These are phyloP conservation scores for Lolium multiflorum DNA, from an alignment of 176 grass and related monocot species.

Conservation along the genomic window DNA sequence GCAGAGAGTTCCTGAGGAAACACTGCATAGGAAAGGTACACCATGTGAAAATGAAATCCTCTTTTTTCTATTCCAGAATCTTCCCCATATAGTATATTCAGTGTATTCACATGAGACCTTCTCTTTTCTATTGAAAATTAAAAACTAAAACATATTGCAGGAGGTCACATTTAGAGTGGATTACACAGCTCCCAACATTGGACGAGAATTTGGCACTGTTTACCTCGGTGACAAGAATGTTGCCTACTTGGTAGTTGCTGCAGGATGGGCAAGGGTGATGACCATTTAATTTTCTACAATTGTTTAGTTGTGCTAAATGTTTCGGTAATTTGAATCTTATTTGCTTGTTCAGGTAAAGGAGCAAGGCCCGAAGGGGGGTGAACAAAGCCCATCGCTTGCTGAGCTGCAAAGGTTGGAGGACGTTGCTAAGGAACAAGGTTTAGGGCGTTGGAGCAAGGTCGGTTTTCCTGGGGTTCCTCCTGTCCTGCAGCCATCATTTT, in stretches of 20 bases:
- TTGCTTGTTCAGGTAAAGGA: constrained; percentile 70
- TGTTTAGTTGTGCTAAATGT: not conserved
- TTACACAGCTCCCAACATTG: constrained; percentile 79
- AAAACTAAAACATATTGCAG: constrained; percentile 54
- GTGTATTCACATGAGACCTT: not conserved
- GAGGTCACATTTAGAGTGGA: constrained; percentile 95
- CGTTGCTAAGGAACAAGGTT: constrained; percentile 82
- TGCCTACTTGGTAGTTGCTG: constrained; percentile 71
- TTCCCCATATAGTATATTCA: constrained; percentile 19
- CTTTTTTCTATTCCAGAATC: not conserved
- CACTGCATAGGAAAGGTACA: constrained; percentile 91
- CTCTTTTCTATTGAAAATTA: not conserved
- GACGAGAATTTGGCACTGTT: constrained; percentile 94
- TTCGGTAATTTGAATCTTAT: constrained; percentile 28
- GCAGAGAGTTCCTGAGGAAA: constrained; percentile 85
- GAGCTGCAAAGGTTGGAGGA: constrained; percentile 83
- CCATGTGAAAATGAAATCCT: not conserved
- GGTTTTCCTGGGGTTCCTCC: constrained; percentile 17
- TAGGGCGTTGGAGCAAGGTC: constrained; percentile 97
- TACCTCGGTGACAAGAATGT: constrained; percentile 91
- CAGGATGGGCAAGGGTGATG: constrained; percentile 92
- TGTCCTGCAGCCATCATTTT: not conserved
- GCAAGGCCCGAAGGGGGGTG: constrained; percentile 73
- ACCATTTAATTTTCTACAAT: not conserved
- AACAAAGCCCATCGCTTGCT: constrained; percentile 67